Base-by-base conservation (phyloP, 1,139 yeast genomes). In the Sugiyamaella castrensis region DNA sequence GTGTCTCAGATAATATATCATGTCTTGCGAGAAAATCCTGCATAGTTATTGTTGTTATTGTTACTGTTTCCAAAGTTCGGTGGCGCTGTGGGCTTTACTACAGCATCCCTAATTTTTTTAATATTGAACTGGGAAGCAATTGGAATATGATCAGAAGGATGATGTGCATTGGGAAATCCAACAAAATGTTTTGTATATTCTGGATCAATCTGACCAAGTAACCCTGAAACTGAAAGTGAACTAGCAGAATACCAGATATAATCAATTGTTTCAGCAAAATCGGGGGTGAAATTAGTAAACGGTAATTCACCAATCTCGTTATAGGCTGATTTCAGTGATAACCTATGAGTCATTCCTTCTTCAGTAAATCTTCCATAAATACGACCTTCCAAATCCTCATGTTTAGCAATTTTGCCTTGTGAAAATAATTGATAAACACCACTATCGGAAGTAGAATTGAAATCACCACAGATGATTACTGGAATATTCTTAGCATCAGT, bases 91-190 rank as follows among this genome's bases (percentile, higher is more conserved):
- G 57, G 60, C 37, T 54, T 58, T n/a, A 53, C 37, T n/a, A 30
- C 45, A 15, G 57, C 56, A 40, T 66, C 69, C 54, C 64, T 69
- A 50, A 62, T 62, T 65, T 81, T 84, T 66, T 82, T 82, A 63
- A 88, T 77, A 60, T 82, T 87, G 61, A 89, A 84, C 66, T 82
- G 81, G 28, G 92, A 75, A 50, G 89, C 78, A 56, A 91, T 73
- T 13, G 97, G 92, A 61, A 91, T 80, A 69, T 92, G 98, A 68
- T 92, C 98, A 40, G 96, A 87, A 32, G 98, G 97, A 71, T 86
- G 85, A 65, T 89, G 87, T 15, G 91, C 89, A 65, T 88, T 88
- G 19, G 99, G 99, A 68, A 92, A 82, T 8, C 98, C 99, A 63
- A 92, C 85, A 57, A 83, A 81, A 57, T 83, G 82, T 52, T 79